Evolutionary conservation across 1,139 yeast species (phyloP).

Genomic region (Saccharomycopsis hybrid): DNA sequence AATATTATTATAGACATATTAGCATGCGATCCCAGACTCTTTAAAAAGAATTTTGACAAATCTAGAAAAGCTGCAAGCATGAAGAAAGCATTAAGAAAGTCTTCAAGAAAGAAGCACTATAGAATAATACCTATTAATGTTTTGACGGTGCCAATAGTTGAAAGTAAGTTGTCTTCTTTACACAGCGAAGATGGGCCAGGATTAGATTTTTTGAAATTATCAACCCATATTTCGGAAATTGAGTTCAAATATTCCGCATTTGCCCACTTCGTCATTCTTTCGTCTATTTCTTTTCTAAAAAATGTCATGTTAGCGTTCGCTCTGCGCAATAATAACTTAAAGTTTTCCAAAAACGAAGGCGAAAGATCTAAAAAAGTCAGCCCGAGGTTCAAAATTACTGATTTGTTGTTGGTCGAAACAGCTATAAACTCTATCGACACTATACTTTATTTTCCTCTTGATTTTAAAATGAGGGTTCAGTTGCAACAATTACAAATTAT

Average conservation of each 20-base stretch:
- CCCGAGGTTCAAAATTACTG: not conserved
- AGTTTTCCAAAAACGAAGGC: no score
- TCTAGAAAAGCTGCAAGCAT: not conserved
- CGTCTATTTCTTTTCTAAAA: no score
- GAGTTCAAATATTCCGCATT: constrained; percentile 40
- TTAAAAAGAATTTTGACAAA: not conserved
- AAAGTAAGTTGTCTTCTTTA: constrained; percentile 21
- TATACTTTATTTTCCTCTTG: constrained; percentile 36
- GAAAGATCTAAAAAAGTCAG: not conserved
- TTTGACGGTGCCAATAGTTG: constrained; percentile 25
- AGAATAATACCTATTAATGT: constrained; percentile 26
- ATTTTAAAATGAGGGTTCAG: constrained; percentile 45
- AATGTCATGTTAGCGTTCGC: no score
- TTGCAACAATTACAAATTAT: constrained; percentile 26
- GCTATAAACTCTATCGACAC: constrained; percentile 29
- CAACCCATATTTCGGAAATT: constrained; percentile 29
- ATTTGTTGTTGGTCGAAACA: constrained; percentile 23
- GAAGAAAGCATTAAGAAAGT: not conserved
- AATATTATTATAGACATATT: constrained; percentile 3
- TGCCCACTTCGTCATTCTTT: constrained; percentile 46
- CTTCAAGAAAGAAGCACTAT: constrained; percentile 1
- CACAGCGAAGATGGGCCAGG: no score
- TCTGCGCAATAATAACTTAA: constrained; percentile 40
- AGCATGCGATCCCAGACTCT: constrained; percentile 12
- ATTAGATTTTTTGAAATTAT: not conserved